Conservation (phyloP, 2,329 filamentous ascomycete genomes). For the Neophaeococcomyces aloes region DNA sequence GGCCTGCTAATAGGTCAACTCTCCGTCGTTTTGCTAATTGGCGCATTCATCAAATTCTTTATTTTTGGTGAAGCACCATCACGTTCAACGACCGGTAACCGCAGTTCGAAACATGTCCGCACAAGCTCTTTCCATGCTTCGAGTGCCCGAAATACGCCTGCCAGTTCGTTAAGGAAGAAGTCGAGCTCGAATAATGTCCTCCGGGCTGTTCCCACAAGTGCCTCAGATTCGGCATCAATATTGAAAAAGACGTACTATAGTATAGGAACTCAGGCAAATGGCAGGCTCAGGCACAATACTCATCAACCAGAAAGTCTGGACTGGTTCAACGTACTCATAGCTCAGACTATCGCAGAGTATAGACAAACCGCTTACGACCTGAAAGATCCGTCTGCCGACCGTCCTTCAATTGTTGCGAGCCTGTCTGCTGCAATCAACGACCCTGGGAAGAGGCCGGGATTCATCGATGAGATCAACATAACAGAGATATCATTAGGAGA, state of each 20-base stretch:
- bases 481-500: slow-evolving; percentile 91
- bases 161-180: slow-evolving; percentile 34
- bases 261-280: slow-evolving; percentile 31
- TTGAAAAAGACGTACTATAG: slow-evolving; percentile 97
- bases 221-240: slow-evolving; percentile 70
- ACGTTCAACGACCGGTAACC: slow-evolving; percentile 55
- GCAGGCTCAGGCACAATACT: slow-evolving; percentile 47
- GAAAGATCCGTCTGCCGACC: slow-evolving; percentile 43
- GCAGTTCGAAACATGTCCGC: slow-evolving; percentile 65
- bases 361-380: slow-evolving; percentile 85
- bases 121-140: slow-evolving; percentile 51
- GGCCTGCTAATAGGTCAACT: slow-evolving; percentile 89
- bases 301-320: slow-evolving; percentile 95
- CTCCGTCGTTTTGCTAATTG: slow-evolving; percentile 80
- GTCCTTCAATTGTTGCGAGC: slow-evolving; percentile 63
- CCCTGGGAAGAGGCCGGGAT: slow-evolving; percentile 75
- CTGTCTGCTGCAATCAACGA: slow-evolving; percentile 80
- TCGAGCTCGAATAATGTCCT: slow-evolving; percentile 57
- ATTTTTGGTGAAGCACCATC: slow-evolving; percentile 91
- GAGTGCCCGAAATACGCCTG: slow-evolving; percentile 30
- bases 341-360: slow-evolving; percentile 93
- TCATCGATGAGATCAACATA: slow-evolving; percentile 84
- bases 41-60: slow-evolving; percentile 98
- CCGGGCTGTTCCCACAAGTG: slow-evolving; percentile 61
- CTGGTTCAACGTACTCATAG: slow-evolving; percentile 97